Conservation (phyloP, 495 filamentous ascomycete species). For the Evernia prunastri region DNA sequence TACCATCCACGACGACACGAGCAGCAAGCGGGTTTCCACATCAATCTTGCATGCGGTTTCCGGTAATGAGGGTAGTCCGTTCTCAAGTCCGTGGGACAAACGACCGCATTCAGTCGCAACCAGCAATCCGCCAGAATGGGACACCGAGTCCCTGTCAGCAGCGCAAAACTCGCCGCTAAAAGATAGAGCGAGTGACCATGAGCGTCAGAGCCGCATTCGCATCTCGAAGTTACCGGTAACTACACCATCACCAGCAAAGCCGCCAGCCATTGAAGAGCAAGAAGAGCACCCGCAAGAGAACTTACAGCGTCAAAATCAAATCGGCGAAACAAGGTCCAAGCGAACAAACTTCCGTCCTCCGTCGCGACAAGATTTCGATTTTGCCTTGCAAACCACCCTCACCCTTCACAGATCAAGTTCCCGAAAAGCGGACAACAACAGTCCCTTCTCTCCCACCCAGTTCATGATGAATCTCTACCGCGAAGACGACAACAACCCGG, state of each 20-base stretch:
- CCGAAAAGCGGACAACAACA: not conserved
- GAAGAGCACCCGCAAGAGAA: slow-evolving; percentile 26
- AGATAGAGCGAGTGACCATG: slow-evolving; percentile 37
- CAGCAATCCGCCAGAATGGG: slow-evolving; percentile 15
- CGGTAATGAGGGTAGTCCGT: slow-evolving; percentile 18
- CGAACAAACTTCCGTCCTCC: slow-evolving; percentile 8
- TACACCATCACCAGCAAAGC: slow-evolving; percentile 33
- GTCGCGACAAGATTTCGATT: slow-evolving; percentile 20
- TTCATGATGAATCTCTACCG: not conserved
- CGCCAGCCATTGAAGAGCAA: slow-evolving; percentile 35
- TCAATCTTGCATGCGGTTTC: slow-evolving; percentile 19
- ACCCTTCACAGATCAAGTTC: not conserved
- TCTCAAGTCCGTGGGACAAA: not conserved
- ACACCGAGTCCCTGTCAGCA: slow-evolving; percentile 8
- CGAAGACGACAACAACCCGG: slow-evolving; percentile 5
- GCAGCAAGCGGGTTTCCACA: slow-evolving; percentile 17
- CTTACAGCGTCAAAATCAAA: not conserved
- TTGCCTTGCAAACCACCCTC: slow-evolving; percentile 22
- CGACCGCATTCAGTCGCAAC: slow-evolving; percentile 17
- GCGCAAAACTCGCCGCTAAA: slow-evolving; percentile 1
- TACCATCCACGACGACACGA: slow-evolving; percentile 17
- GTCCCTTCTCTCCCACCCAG: slow-evolving; percentile 2
- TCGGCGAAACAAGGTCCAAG: not conserved
- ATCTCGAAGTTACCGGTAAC: slow-evolving; percentile 43
- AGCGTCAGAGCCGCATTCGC: slow-evolving; percentile 44